Percentiles rank a stretch among this genome's conserved stretches.
phyloP scores from a whole-genome alignment of 331 rosid species.

The Spiraea crenata region DNA sequence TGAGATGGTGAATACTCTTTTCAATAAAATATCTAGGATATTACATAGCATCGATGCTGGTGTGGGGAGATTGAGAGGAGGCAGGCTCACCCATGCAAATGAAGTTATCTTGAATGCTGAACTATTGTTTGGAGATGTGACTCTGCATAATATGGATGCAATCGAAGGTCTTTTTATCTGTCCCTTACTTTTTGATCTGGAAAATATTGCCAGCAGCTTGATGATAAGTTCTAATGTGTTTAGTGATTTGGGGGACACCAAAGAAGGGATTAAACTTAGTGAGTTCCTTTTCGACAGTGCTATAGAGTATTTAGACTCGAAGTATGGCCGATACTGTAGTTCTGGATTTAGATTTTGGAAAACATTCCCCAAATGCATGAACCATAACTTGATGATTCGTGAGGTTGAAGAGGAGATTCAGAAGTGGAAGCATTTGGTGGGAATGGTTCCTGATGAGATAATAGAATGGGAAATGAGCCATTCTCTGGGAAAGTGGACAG shows the following conservation, averaged over 20 bases:
- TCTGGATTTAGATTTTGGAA: conserved; percentile 52
- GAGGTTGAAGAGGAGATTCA: conserved; percentile 54
- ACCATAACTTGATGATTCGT: conserved; percentile 31
- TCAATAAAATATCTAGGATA: conserved; percentile 35
- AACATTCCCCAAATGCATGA: conserved; percentile 37
- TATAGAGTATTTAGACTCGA: conserved; percentile 60
- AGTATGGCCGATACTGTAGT: conserved; percentile 39
- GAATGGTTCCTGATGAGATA: conserved; percentile 68
- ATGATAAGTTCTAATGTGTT: conserved; percentile 31
- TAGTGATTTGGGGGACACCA: conserved; percentile 28
- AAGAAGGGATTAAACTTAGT: conserved; percentile 38
- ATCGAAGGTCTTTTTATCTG: conserved; percentile 35
- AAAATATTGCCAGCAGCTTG: conserved; percentile 30
- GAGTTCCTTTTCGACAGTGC: conserved; percentile 62
- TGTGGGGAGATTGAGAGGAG: conserved; percentile 40
- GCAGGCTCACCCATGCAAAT: conserved; percentile 41
- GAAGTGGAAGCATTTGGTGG: conserved; percentile 54
- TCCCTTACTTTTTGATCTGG: conserved; percentile 48
- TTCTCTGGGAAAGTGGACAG: conserved; percentile 70
- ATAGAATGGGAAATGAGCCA: conserved; percentile 86
- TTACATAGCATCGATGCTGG: conserved; percentile 37
- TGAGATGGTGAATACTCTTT: conserved; percentile 32
- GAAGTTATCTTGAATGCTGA: conserved; percentile 62
- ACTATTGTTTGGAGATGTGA: conserved; percentile 46
- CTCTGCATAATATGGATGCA: conserved; percentile 22